phyloP scores from a whole-genome alignment of 2,329 filamentous ascomycete genomes.

The Beauveria australis region DNA sequence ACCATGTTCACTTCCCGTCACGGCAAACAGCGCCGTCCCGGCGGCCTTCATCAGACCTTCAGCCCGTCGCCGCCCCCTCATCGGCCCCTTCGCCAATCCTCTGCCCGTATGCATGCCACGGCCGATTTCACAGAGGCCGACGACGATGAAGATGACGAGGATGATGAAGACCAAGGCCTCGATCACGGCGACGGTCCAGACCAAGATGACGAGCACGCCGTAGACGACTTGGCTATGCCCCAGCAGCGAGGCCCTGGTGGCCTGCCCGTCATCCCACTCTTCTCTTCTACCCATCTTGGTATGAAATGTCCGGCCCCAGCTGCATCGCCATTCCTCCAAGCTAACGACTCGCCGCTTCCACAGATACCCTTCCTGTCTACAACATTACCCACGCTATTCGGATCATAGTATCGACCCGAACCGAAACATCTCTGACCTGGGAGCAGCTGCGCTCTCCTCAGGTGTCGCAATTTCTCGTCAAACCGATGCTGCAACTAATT shows the following conservation, averaged over 20 bases:
- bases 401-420: conserved; percentile 72
- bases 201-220: conserved; percentile 36
- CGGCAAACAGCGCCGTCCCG: conserved; percentile 23
- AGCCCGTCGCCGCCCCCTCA: conserved; percentile 25
- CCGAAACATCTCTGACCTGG: conserved; percentile 89
- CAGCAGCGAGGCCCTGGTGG: conserved; percentile 16
- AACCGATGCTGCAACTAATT: conserved; percentile 90
- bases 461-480: conserved; percentile 89
- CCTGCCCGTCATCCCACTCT: conserved; percentile 59
- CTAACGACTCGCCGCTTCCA: conserved; percentile 17
- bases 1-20: conserved; percentile 31
- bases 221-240: conserved; percentile 29
- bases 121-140: conserved; percentile 60
- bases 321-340: background rate
- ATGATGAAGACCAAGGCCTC: conserved; percentile 29
- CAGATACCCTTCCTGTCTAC: conserved; percentile 83
- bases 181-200: conserved; percentile 42
- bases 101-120: conserved; percentile 40
- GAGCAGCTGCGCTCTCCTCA: conserved; percentile 94
- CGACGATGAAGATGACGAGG: conserved; percentile 42
- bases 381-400: conserved; percentile 85
- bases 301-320: conserved; percentile 17
- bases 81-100: conserved; percentile 19
- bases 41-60: conserved; percentile 21
- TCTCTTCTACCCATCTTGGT: conserved; percentile 73